phyloP scores from a whole-genome alignment of 2,329 filamentous ascomycete genomes.

The Venturia asperata region DNA sequence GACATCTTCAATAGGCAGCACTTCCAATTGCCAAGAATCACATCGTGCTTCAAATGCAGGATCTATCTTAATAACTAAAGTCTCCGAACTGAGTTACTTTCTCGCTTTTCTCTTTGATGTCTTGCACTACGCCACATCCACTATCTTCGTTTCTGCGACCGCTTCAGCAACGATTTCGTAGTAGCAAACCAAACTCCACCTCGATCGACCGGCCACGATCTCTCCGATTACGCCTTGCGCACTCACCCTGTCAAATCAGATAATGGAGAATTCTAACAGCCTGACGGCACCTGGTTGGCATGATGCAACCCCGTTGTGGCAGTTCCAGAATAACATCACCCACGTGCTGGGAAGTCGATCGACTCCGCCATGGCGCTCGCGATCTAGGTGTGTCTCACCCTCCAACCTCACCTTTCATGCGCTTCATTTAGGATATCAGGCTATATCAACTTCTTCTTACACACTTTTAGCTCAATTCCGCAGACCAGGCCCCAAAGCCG shows the following conservation, averaged over 20 bases:
- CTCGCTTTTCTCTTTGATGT: background rate
- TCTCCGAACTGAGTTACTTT: background rate
- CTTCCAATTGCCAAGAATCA: background rate
- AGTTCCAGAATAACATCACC: background rate
- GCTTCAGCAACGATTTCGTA: background rate
- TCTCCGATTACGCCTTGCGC: background rate
- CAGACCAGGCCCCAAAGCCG: background rate
- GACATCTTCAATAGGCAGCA: background rate
- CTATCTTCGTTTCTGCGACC: background rate
- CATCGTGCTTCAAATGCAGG: background rate
- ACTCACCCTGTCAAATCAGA: background rate
- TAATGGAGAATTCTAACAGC: background rate
- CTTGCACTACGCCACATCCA: background rate
- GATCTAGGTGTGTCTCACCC: background rate
- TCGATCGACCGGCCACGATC: background rate
- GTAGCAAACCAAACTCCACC: background rate
- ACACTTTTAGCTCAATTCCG: background rate
- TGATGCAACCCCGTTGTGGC: conserved; percentile 8
- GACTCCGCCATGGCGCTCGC: background rate
- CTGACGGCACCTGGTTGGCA: background rate
- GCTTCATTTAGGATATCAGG: background rate
- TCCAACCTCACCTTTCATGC: background rate
- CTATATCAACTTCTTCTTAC: background rate
- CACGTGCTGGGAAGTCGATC: background rate
- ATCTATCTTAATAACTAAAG: background rate